Percentiles rank a stretch among this genome's conserved stretches.
phyloP scores from a whole-genome alignment of 73 alveolate genomes.

The Halteria grandinella region DNA sequence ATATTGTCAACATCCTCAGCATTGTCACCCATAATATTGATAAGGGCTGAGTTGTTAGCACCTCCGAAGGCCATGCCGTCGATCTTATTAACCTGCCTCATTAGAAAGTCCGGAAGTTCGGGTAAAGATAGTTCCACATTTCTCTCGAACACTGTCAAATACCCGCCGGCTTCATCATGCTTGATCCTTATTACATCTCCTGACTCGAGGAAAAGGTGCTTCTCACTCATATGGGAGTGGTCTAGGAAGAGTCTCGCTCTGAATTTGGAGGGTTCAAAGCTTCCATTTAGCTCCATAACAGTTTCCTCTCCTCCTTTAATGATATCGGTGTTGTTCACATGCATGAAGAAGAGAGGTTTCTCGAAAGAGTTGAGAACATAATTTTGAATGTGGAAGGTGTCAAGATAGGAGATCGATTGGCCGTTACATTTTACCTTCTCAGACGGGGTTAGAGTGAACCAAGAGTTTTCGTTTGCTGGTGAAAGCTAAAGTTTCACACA shows the following conservation, averaged over 20 bases:
- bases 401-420: constrained; percentile 45
- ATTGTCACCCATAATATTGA: too few relatives aligned
- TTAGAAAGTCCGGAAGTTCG: constrained; percentile 56
- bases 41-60: too few relatives aligned
- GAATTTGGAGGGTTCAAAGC: constrained; percentile 38
- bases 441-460: constrained; percentile 37
- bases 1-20: too few relatives aligned
- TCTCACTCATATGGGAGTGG: background rate
- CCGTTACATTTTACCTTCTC: constrained; percentile 42
- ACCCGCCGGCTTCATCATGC: constrained; percentile 59
- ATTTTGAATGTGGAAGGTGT: constrained; percentile 51
- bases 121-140: constrained; percentile 50
- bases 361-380: background rate
- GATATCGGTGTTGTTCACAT: constrained; percentile 2
- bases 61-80: too few relatives aligned
- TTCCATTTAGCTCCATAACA: constrained; percentile 38
- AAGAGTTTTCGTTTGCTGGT: constrained; percentile 5
- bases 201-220: constrained; percentile 8
- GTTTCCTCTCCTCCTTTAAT: constrained; percentile 3
- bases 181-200: constrained; percentile 47
- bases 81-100: constrained; percentile 45
- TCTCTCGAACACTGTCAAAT: constrained; percentile 37
- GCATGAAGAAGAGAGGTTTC: constrained; percentile 21
- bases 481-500: constrained; percentile 37
- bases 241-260: constrained; percentile 49